Base-by-base conservation (phyloP, 257 asterid species). In the Linderniella brevidens region DNA sequence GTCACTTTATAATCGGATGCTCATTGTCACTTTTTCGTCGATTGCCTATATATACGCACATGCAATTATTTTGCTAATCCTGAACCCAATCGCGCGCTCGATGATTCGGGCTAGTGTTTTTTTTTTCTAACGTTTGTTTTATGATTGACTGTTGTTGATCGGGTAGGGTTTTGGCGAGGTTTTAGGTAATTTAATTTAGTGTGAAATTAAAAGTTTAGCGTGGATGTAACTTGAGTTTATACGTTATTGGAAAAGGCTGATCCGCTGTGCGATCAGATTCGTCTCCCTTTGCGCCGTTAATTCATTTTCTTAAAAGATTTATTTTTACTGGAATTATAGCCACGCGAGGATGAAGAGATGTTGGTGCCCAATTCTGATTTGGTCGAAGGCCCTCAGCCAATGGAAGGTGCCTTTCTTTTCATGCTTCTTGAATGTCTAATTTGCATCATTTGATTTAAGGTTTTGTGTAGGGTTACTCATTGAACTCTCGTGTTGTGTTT, bases 261-360 rank as follows among this genome's bases (percentile, higher is more conserved):
- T 25, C 32, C 6, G 6, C 6, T 25, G 6, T 25, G 4, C 6
- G 32, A 25, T 25, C 32, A 25, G 6, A 25, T 32, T 62, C 59
- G 41, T 54, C 13, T 9, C n/a, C n/a, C 36, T 25, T 25, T 25
- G 42, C 46, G 41, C 18, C 39, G 51, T 46, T 18, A 58, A 48
- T 66, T 62, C 3, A 58, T 54, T 56, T 55, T 41, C 41, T 54
- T 37, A 29, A 50, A 0, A 38, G 2, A 11, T 37, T 35, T 29
- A n/a, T 6, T 53, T 53, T 8, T 7, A 15, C 36, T 36, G 17
- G 48, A 4, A 9, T 35, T 67, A 47, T 48, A 71, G 79, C 74
- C 69, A 44, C 82, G 72, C 53, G 85, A 79, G 46, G 82, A 79
- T 39, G 92, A 72, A 58, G 85, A 79, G 73, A 75, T 75, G 81